Evolutionary conservation across 192 early-diverging fungal genomes (phyloP), one percentile per base, ranked within the genome.

Genomic region (Chytriomyces sp.): DNA sequence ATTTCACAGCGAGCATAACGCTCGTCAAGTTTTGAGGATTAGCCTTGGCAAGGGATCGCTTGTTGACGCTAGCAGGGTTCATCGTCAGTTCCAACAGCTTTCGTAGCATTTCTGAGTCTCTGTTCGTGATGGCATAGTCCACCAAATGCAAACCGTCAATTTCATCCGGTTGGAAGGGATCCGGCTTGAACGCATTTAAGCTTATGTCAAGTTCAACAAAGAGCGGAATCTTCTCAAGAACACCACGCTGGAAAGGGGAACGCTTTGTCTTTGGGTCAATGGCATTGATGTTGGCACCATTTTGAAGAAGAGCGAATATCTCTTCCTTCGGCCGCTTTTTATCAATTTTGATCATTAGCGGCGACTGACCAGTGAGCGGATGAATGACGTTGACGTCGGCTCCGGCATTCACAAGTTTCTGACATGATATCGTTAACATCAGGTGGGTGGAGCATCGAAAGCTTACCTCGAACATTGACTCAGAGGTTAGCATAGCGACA

Each of bases 61-160:
- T 32, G 72, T 86, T 86, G 17, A 22, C 44, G n/a, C n/a, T n/a
- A n/a, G n/a, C n/a, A 3, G 64, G 64, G 32, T 85, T 56, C 0
- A 77, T 84, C n/a, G 64, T 68, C 3, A 71, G 22, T 26, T 63
- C 53, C 28, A 84, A 61, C 17, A 85, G 64, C 34, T 69, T 70
- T 73, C 80, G 60, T 19, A 86, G 52, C 33, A 79, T 25, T 2
- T 38, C 39, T 0, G 52, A 28, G 44, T 86, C 71, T 17, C 26
- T 52, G 22, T 74, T 22, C 7, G 58, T 38, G 40, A 86, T 83
- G 0, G 82, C 83, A 58, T 75, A 56, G 67, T 85, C 85, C 10
- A 86, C 39, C 28, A 77, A 69, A 5, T 81, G 81, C 40, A 59
- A 77, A 0, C 78, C 75, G 3, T 76, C 79, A 10, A 54, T 52